These are phyloP conservation scores for Trichopus zeylanicus DNA, from an alignment of 116 monocot species.

Conservation along the genomic window DNA sequence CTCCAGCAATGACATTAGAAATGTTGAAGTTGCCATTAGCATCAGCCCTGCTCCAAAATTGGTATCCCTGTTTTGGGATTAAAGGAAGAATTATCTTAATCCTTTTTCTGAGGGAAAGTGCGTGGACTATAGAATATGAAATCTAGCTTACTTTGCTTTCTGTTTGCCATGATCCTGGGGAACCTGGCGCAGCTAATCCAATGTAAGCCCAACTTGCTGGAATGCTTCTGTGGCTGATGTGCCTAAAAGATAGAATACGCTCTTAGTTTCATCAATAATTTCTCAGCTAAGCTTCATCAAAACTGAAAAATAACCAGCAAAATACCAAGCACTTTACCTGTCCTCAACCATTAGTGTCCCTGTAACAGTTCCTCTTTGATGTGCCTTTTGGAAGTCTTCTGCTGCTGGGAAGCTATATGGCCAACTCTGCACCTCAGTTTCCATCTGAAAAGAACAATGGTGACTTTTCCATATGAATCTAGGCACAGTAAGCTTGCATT, in stretches of 20 bases:
- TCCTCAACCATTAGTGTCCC: constrained; percentile 71
- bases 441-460: constrained; percentile 64
- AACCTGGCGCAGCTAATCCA: constrained; percentile 83
- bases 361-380: constrained; percentile 60
- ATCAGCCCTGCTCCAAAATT: constrained; percentile 65
- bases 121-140: too few species aligned
- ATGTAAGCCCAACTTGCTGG: constrained; percentile 49
- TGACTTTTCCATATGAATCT: too few species aligned
- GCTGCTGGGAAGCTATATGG: constrained; percentile 78
- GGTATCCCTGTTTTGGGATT: constrained; percentile 94
- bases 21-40: constrained; percentile 40
- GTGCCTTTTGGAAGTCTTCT: constrained; percentile 56
- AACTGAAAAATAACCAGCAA: too few species aligned
- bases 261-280: too few species aligned
- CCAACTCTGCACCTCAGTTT: constrained; percentile 63
- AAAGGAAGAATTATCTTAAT: background rate
- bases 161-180: constrained; percentile 87
- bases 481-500: too few species aligned
- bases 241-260: constrained; percentile 27
- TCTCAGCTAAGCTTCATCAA: too few species aligned
- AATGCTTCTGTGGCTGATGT: constrained; percentile 29
- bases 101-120: too few species aligned
- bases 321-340: too few species aligned
- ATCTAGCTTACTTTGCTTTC: constrained; percentile 91
- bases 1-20: constrained; percentile 34